Percentiles rank a stretch among this genome's conserved stretches.
Conservation (phyloP, 306 rosid species). For the Calophaca sinica region DNA sequence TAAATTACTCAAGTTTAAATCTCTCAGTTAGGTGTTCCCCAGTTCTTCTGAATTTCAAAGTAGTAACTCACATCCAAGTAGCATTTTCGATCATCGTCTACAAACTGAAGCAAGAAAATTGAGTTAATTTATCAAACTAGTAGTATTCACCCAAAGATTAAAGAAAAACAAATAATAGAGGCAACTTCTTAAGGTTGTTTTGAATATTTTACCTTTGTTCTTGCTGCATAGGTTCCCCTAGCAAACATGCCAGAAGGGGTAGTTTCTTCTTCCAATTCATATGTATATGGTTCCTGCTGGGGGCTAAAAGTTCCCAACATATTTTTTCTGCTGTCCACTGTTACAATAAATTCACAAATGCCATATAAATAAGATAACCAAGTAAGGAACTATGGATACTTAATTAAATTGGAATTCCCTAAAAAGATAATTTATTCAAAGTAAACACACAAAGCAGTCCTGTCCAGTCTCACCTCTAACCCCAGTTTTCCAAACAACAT, state of each 20-base stretch:
- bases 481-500: slow-evolving; percentile 76
- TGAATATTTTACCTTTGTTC: slow-evolving; percentile 64
- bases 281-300: slow-evolving; percentile 62
- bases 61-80: slow-evolving; percentile 71
- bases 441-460: not conserved
- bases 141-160: slow-evolving; percentile 2
- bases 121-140: slow-evolving; percentile 4
- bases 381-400: not conserved
- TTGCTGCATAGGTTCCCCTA: slow-evolving; percentile 73
- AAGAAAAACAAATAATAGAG: not conserved
- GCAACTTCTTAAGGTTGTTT: not conserved
- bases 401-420: not conserved
- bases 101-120: slow-evolving; percentile 56
- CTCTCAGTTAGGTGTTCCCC: slow-evolving; percentile 57
- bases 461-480: slow-evolving; percentile 62
- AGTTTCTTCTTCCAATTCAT: slow-evolving; percentile 69
- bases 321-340: slow-evolving; percentile 73
- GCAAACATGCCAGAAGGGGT: slow-evolving; percentile 76
- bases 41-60: slow-evolving; percentile 82
- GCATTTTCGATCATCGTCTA: slow-evolving; percentile 86
- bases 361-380: slow-evolving; percentile 11
- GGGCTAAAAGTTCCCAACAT: slow-evolving; percentile 91
- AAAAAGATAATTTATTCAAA: not conserved
- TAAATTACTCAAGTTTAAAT: slow-evolving; percentile 9
- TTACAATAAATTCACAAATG: slow-evolving; percentile 9